A percentile compares a stretch with the other conserved stretches of the same genome.
phyloP scores from a whole-genome alignment of 2,329 filamentous ascomycete species.

The Periconia sp. region DNA sequence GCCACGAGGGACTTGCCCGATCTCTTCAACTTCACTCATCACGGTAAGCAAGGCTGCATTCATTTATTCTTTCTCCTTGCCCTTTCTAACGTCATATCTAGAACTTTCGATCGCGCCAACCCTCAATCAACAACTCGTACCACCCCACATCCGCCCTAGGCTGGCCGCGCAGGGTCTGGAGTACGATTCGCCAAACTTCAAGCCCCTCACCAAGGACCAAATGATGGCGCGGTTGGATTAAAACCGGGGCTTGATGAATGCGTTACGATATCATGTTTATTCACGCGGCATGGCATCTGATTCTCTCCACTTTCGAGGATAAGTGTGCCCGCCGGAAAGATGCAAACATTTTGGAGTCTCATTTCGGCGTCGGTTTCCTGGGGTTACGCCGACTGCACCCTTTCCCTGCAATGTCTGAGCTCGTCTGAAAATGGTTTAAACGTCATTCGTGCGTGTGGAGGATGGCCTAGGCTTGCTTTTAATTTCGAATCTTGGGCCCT shows the following conservation, averaged over 20 bases:
- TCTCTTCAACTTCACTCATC: constrained; percentile 91
- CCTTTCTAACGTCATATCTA: constrained; percentile 47
- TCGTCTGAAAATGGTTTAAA: constrained; percentile 46
- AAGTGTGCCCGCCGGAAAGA: constrained; percentile 37
- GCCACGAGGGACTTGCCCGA: constrained; percentile 80
- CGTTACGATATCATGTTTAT: constrained; percentile 50
- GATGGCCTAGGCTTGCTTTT: constrained; percentile 44
- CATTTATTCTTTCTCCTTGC: constrained; percentile 1
- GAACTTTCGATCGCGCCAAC: constrained; percentile 95
- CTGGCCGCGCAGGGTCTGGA: constrained; percentile 82
- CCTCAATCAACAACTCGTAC: constrained; percentile 87
- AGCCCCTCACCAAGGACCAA: constrained; percentile 87
- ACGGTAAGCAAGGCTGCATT: constrained; percentile 74
- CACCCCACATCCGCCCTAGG: constrained; percentile 76
- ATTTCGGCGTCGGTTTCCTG: constrained; percentile 43
- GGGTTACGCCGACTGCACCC: constrained; percentile 41
- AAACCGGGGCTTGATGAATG: constrained; percentile 33
- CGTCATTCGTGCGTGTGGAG: constrained; percentile 41
- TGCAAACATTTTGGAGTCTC: constrained; percentile 42
- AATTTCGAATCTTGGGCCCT: constrained; percentile 33
- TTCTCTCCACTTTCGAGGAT: constrained; percentile 39
- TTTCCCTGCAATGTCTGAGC: constrained; percentile 44
- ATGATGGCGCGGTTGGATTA: constrained; percentile 98
- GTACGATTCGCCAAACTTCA: constrained; percentile 81
- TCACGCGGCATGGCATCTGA: constrained; percentile 43